Evolutionary conservation across 495 filamentous ascomycete species (phyloP).

Genomic region (Neurospora sp.): DNA sequence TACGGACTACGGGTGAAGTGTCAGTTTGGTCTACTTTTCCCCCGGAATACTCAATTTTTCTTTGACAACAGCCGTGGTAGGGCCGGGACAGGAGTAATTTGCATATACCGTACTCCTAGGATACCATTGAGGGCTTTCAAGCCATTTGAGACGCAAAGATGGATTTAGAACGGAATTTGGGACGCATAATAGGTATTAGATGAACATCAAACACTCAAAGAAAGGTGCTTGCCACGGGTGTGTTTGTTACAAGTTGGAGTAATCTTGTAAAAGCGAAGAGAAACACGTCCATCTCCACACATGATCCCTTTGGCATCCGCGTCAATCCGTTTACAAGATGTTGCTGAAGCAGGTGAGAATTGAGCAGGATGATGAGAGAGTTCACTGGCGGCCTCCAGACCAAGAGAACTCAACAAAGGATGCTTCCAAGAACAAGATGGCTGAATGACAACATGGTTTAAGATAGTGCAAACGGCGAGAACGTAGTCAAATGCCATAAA

Average conservation of each 20-base stretch:
- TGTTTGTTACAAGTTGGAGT: background rate
- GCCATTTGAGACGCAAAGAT: background rate
- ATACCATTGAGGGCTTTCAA: rapidly evolving
- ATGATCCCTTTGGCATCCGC: background rate
- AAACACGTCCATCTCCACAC: rapidly evolving
- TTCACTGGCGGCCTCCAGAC: background rate
- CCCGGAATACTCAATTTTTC: background rate
- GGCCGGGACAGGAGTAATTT: background rate
- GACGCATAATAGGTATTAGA: background rate
- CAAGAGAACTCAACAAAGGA: background rate
- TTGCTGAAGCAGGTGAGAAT: background rate
- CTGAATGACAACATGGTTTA: background rate
- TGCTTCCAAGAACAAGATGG: background rate
- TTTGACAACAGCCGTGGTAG: background rate
- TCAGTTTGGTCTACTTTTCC: background rate
- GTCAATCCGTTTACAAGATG: background rate
- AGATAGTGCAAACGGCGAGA: background rate
- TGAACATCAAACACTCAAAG: background rate
- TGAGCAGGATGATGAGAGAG: background rate
- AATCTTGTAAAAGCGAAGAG: background rate
- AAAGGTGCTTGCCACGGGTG: background rate
- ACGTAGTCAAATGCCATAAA: background rate
- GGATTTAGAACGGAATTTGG: background rate
- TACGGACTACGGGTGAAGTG: background rate
- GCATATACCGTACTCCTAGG: background rate